phyloP scores from a whole-genome alignment of 2,329 filamentous ascomycete genomes.

The Diaporthe nobilis region DNA sequence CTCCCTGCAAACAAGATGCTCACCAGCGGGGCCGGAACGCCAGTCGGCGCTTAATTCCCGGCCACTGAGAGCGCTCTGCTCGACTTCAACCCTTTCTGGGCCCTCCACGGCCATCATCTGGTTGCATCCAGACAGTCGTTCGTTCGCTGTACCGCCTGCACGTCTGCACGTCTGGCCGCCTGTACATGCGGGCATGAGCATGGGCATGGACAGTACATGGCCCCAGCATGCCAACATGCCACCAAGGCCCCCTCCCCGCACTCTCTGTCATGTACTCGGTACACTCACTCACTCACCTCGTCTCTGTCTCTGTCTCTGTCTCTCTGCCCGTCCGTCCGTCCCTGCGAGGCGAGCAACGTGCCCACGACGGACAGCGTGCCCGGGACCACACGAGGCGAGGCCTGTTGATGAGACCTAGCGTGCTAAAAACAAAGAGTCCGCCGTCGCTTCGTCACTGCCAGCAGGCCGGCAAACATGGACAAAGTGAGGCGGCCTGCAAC shows the following conservation, averaged over 20 bases:
- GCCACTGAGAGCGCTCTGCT: constrained; percentile 20
- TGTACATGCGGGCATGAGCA: constrained; percentile 1
- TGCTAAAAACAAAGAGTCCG: background rate
- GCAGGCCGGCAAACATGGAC: constrained; percentile 2
- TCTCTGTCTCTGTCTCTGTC: too few species aligned
- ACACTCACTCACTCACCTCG: background rate
- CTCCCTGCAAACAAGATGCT: constrained; percentile 34
- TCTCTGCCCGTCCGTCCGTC: background rate
- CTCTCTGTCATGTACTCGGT: constrained; percentile 11
- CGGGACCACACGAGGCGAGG: background rate
- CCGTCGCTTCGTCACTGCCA: background rate
- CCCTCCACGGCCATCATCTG: constrained; percentile 20
- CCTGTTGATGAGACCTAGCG: constrained; percentile 30
- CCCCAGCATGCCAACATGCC: constrained; percentile 33
- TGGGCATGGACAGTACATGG: constrained; percentile 26
- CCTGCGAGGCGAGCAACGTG: constrained; percentile 10
- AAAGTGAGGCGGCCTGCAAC: constrained; percentile 26
- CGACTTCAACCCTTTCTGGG: constrained; percentile 33
- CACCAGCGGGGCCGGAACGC: constrained; percentile 32
- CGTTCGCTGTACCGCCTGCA: constrained; percentile 23
- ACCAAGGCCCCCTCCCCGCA: constrained; percentile 21
- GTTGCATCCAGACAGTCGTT: constrained; percentile 31
- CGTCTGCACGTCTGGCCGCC: constrained; percentile 6
- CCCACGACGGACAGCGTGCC: background rate
- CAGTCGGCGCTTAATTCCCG: constrained; percentile 34